Conservation (phyloP, 2,329 filamentous ascomycete genomes). For the Xylariaceae sp. region DNA sequence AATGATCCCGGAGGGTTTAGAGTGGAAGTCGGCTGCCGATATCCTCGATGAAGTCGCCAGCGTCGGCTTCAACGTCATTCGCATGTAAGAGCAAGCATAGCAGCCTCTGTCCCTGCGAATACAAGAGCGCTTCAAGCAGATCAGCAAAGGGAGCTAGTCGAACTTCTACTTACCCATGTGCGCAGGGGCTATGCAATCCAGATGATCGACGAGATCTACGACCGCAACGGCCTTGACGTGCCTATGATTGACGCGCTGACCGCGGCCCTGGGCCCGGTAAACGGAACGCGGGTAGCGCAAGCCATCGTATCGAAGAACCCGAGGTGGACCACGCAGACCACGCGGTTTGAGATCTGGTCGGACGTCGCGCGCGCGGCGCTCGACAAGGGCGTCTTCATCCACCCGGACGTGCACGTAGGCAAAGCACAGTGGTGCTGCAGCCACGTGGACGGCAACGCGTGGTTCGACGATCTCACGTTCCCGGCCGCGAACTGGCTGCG, state of each 20-base stretch:
- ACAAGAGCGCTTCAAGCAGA: no score
- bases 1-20: slow-evolving; percentile 62
- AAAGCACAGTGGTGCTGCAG: slow-evolving; percentile 54
- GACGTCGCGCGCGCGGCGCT: slow-evolving; percentile 44
- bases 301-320: slow-evolving; percentile 58
- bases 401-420: slow-evolving; percentile 49
- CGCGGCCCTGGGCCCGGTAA: slow-evolving; percentile 50
- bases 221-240: slow-evolving; percentile 47
- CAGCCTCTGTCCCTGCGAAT: no score
- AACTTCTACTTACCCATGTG: slow-evolving; percentile 13
- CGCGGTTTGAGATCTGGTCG: slow-evolving; percentile 51
- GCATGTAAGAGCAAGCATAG: slow-evolving; percentile 48
- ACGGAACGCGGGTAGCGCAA: slow-evolving; percentile 53
- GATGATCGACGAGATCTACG: slow-evolving; percentile 58
- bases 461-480: slow-evolving; percentile 63
- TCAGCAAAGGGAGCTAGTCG: no score
- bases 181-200: slow-evolving; percentile 58
- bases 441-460: slow-evolving; percentile 56
- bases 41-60: slow-evolving; percentile 56
- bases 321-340: slow-evolving; percentile 53
- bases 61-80: slow-evolving; percentile 61
- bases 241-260: slow-evolving; percentile 47
- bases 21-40: slow-evolving; percentile 55
- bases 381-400: slow-evolving; percentile 45
- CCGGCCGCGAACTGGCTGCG: slow-evolving; percentile 59